Evolutionary conservation across 139 green algal species (phyloP).

Genomic region (Chlorella sp.): DNA sequence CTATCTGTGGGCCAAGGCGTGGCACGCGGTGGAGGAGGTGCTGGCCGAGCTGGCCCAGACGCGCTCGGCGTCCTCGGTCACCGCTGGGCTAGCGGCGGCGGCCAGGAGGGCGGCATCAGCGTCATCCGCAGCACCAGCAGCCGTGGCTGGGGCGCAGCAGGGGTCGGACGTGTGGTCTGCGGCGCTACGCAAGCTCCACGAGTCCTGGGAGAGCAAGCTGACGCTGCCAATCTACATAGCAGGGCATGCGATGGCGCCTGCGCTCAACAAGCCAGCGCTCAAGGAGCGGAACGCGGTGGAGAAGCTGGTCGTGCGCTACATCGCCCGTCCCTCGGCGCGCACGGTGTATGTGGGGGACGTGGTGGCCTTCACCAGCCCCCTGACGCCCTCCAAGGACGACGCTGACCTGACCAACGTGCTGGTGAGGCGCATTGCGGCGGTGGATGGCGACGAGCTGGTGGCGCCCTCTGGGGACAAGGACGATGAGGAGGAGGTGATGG

Average conservation of each 20-base stretch:
- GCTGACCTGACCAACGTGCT: slow-evolving; percentile 26
- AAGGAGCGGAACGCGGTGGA: slow-evolving; percentile 40
- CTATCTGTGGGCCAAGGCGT: slow-evolving; percentile 16
- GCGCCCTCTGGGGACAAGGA: slow-evolving; percentile 16
- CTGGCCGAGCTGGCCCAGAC: no score
- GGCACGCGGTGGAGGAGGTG: slow-evolving; percentile 21
- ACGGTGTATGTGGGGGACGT: slow-evolving; percentile 34
- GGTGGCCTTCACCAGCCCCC: slow-evolving; percentile 50
- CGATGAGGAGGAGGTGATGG: slow-evolving; percentile 9
- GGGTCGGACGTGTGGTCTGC: no score
- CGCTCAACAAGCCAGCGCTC: slow-evolving; percentile 36
- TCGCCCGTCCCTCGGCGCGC: slow-evolving; percentile 36
- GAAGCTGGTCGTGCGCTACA: slow-evolving; percentile 53
- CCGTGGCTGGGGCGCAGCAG: no score
- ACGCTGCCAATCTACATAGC: no score
- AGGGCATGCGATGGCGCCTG: slow-evolving; percentile 51
- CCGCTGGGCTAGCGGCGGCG: no score
- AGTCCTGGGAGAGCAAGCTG: no score
- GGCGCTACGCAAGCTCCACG: no score
- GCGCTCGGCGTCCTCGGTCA: no score
- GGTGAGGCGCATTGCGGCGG: slow-evolving; percentile 68
- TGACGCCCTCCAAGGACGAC: slow-evolving; percentile 8
- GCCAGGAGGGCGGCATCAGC: no score
- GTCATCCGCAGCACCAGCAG: slow-evolving; percentile 21
- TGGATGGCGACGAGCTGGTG: slow-evolving; percentile 67